Evolutionary conservation across 495 filamentous ascomycete genomes (phyloP).

Genomic region (Aspergillus hancockii): DNA sequence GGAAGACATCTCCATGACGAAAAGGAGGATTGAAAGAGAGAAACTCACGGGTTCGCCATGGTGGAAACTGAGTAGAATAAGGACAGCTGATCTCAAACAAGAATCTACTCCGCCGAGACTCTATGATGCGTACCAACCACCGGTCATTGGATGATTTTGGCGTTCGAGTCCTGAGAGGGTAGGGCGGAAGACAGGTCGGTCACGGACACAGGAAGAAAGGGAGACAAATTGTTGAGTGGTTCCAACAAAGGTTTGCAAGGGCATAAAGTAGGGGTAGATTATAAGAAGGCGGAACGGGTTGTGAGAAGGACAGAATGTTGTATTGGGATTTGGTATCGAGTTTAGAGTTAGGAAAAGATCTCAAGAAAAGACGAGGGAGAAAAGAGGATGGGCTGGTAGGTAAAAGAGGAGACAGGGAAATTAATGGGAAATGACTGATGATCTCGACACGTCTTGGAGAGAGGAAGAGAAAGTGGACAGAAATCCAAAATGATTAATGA

Average conservation of each 20-base stretch:
- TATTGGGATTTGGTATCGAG: neutral
- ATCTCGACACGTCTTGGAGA: constrained; percentile 13
- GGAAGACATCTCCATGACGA: neutral
- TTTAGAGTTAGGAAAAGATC: constrained; percentile 13
- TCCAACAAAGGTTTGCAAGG: neutral
- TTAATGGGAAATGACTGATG: constrained; percentile 17
- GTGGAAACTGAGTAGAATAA: constrained; percentile 9
- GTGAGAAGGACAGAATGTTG: neutral
- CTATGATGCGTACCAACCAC: neutral
- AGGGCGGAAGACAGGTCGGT: neutral
- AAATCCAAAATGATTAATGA: neutral
- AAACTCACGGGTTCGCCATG: constrained; percentile 29
- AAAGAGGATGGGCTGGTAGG: constrained; percentile 16
- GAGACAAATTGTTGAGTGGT: neutral
- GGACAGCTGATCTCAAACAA: neutral
- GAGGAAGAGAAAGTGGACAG: constrained; percentile 14
- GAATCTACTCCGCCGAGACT: neutral
- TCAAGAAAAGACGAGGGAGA: constrained; percentile 9
- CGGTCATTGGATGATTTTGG: constrained; percentile 20
- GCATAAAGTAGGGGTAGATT: neutral
- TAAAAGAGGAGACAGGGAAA: constrained; percentile 3
- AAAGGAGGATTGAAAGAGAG: constrained; percentile 9
- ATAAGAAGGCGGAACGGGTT: neutral
- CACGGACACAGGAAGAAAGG: neutral
- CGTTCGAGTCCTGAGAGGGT: neutral